phyloP scores from a whole-genome alignment of 2,329 filamentous ascomycete genomes.

The Stagonosporopsis chrysanthemi region DNA sequence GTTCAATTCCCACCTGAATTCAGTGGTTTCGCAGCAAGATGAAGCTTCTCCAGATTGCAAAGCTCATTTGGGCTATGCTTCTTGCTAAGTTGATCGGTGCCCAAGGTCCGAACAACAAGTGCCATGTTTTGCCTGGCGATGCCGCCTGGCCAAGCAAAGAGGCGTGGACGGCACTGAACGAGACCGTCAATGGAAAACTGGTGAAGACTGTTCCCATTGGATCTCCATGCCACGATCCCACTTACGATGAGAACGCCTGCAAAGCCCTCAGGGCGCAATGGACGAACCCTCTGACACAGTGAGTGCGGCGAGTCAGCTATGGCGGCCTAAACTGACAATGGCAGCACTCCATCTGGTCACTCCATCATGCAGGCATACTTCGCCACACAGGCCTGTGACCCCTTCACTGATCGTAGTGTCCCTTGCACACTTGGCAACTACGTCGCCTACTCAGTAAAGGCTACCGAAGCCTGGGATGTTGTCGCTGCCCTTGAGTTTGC shows the following conservation, averaged over 20 bases:
- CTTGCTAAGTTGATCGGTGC: constrained; percentile 12
- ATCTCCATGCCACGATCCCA: constrained; percentile 44
- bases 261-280: constrained; percentile 26
- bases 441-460: constrained; percentile 50
- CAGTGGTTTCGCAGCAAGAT: constrained; percentile 10
- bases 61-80: constrained; percentile 19
- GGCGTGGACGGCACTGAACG: constrained; percentile 48
- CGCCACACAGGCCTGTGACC: constrained; percentile 27
- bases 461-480: constrained; percentile 24
- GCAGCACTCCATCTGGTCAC: constrained; percentile 17
- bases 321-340: constrained; percentile 1
- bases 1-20: constrained; percentile 3
- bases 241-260: constrained; percentile 26
- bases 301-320: constrained; percentile 24
- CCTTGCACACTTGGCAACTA: constrained; percentile 36
- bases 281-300: constrained; percentile 23
- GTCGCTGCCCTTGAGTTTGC: constrained; percentile 35
- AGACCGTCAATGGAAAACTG: constrained; percentile 49
- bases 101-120: constrained; percentile 10
- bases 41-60: constrained; percentile 20
- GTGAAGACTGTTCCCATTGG: constrained; percentile 51
- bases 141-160: constrained; percentile 45
- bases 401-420: constrained; percentile 19
- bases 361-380: constrained; percentile 29
- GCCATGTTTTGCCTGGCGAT: constrained; percentile 40